Conservation (phyloP, 805 yeast genomes). For the Suhomyces faveliae region DNA sequence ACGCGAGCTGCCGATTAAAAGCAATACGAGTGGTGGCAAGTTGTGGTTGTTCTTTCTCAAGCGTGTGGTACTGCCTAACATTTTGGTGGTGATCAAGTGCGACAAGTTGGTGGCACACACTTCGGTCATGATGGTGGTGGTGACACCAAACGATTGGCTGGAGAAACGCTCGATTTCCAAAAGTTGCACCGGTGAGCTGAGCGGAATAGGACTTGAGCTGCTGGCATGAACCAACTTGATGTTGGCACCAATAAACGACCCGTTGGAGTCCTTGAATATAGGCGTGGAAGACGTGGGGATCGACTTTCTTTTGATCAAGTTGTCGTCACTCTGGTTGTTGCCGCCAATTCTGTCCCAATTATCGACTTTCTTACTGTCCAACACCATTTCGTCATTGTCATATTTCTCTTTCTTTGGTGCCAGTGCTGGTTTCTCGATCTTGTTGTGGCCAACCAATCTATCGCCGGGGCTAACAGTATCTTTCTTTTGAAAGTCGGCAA, state of each 20-base stretch:
- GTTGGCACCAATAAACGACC: slow-evolving; percentile 5
- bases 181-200: slow-evolving; percentile 76
- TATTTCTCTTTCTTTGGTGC: slow-evolving; percentile 47
- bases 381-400: slow-evolving; percentile 73
- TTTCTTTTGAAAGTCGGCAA: slow-evolving; percentile 66
- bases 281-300: slow-evolving; percentile 8
- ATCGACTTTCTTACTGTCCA: slow-evolving; percentile 42
- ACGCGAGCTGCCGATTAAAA: slow-evolving; percentile 70
- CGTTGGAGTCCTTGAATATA: slow-evolving; percentile 17
- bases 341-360: slow-evolving; percentile 52
- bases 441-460: slow-evolving; percentile 76
- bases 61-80: slow-evolving; percentile 68
- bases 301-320: slow-evolving; percentile 8
- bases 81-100: slow-evolving; percentile 49
- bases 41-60: slow-evolving; percentile 68
- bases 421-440: slow-evolving; percentile 28
- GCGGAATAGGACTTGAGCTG: slow-evolving; percentile 42
- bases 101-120: slow-evolving; percentile 68
- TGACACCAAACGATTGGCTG: slow-evolving; percentile 48
- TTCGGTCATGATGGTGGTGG: slow-evolving; percentile 53
- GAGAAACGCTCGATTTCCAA: slow-evolving; percentile 69
- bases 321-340: slow-evolving; percentile 3
- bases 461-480: slow-evolving; percentile 61
- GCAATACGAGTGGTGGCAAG: slow-evolving; percentile 71
- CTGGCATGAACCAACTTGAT: slow-evolving; percentile 20